Evolutionary conservation across 2,329 filamentous ascomycete species (phyloP), one percentile per base, ranked within the genome.

Genomic region (Aspergillus candidus): DNA sequence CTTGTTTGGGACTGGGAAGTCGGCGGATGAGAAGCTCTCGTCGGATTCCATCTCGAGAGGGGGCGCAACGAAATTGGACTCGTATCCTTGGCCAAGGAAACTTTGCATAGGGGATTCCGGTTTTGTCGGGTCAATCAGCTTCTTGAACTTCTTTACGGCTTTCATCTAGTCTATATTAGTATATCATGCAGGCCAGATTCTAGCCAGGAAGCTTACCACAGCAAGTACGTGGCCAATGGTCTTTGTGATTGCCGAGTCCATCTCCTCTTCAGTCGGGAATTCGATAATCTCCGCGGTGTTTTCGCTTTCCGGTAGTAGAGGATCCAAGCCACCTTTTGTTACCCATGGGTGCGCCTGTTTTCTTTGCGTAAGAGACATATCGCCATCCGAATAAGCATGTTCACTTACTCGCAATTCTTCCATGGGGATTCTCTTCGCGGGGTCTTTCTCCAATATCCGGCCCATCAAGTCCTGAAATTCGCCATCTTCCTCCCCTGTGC

Each of bases 281-380:
- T 89, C 87, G 29, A 97, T 75, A 12, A 88, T 72, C 51, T 89
- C 77, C 10, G 84, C 79, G 35, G 87, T 94, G 56, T 98, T 98
- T 60, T 96, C 90, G 51, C 89, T 85, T 35, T 80, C 77, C 6
- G 88, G 80, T 11, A 97, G 74, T 11, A 98, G 72, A 48, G 80
- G 80, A 64, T 97, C 91, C 6, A 72, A 77, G 11, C 88, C 90
- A 44, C 78, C 69, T 58, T 81, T 85, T 5, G 91, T 97, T 11
- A 98, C 88, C 93, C 93, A 98, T 0, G 88, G 80, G 62, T 98
- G 93, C 56, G 84, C 79, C 91, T 96, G 49, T 17, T 43, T 38
- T 22, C 7, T 14, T 48, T 14, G 38, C 35, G 40, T 52, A 36
- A 49, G 38, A 11, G 39, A 35, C 12, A 15, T 13, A 12, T 13